These are phyloP conservation scores for Pythium volutum DNA, from an alignment of 352 stramenopile genomes.

Conservation along the genomic window DNA sequence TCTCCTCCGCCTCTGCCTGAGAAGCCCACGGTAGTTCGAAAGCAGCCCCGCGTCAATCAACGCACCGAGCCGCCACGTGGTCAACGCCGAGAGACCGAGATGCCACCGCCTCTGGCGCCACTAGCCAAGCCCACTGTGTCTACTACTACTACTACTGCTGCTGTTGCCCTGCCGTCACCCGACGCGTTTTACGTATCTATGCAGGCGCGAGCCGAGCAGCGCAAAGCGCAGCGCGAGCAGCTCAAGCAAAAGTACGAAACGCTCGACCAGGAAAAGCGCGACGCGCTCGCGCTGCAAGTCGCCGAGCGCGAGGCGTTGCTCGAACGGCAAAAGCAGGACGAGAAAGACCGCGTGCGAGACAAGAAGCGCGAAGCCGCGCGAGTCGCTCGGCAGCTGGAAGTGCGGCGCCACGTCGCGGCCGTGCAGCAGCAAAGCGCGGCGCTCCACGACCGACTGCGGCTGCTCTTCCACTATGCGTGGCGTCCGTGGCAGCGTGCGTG, in stretches of 20 bases:
- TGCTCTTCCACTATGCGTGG: constrained; percentile 53
- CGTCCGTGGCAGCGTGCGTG: constrained; percentile 39
- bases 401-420: constrained; percentile 29
- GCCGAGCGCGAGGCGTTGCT: constrained; percentile 40
- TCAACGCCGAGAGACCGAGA: no score
- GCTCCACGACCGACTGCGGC: constrained; percentile 33
- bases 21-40: no score
- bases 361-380: constrained; percentile 36
- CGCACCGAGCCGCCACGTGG: no score
- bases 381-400: constrained; percentile 30
- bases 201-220: constrained; percentile 48
- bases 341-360: constrained; percentile 38
- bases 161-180: constrained; percentile 3
- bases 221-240: constrained; percentile 51
- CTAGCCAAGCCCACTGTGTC: no score
- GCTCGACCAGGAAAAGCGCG: constrained; percentile 43
- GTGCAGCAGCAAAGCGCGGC: constrained; percentile 28
- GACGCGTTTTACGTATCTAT: constrained; percentile 54
- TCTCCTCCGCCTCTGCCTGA: not conserved
- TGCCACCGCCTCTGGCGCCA: no score
- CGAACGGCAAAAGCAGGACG: constrained; percentile 35
- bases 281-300: constrained; percentile 35
- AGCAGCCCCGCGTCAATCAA: no score
- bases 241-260: constrained; percentile 53
- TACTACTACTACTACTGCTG: no score